These are phyloP conservation scores for Potentilla sterilis DNA, from an alignment of 306 rosid species.

Conservation along the genomic window DNA sequence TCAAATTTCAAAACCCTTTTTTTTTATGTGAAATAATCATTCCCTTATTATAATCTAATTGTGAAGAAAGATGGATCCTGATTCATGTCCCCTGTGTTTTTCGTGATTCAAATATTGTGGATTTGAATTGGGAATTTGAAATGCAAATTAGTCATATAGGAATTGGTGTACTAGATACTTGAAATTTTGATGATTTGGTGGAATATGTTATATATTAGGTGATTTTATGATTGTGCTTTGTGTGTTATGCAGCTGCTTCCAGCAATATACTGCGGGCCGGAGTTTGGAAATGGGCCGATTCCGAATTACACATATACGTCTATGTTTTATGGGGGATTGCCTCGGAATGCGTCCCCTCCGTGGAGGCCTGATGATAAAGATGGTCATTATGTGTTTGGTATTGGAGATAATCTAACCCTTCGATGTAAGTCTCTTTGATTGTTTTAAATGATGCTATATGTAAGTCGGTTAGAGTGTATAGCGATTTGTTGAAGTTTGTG, in stretches of 20 bases:
- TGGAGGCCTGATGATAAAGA: conserved; percentile 85
- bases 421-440: conserved; percentile 43
- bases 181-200: neutral
- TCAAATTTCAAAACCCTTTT: neutral
- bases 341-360: conserved; percentile 67
- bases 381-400: conserved; percentile 59
- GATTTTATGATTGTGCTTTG: neutral
- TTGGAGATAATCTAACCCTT: conserved; percentile 66
- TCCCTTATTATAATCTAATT: neutral
- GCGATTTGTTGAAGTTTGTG: neutral
- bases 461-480: neutral
- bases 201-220: neutral
- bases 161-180: neutral
- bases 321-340: conserved; percentile 51
- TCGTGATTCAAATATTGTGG: neutral
- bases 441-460: neutral
- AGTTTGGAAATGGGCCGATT: conserved; percentile 49
- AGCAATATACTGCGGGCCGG: conserved; percentile 54
- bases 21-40: neutral
- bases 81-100: neutral
- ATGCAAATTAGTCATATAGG: neutral
- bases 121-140: neutral
- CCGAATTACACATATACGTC: conserved; percentile 49
- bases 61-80: neutral
- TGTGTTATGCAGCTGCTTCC: conserved; percentile 48